Evolutionary conservation across 345 rosid genomes (phyloP).

Genomic region (Salix viminalis): DNA sequence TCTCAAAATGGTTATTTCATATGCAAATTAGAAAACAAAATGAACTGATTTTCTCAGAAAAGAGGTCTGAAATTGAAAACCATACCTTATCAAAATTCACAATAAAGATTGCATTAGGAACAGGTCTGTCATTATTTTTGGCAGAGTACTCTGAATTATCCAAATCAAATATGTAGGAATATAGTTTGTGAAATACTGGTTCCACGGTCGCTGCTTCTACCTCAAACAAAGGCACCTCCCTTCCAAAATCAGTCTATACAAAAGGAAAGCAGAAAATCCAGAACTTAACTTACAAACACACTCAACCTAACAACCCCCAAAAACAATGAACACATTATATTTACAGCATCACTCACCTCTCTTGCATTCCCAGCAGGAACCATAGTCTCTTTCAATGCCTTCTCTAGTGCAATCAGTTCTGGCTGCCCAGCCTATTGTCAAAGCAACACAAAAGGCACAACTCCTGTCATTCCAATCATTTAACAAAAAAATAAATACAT

Average conservation of each 20-base stretch:
- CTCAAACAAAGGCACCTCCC: constrained; percentile 88
- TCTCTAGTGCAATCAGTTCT: constrained; percentile 84
- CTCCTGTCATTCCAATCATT: background rate
- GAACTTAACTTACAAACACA: background rate
- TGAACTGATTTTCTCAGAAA: background rate
- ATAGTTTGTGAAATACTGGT: constrained; percentile 64
- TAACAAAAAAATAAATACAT: too few species aligned
- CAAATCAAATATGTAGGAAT: constrained; percentile 73
- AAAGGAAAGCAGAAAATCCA: background rate
- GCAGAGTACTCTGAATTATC: constrained; percentile 51
- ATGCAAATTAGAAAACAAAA: constrained; percentile 3
- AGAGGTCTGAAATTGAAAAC: constrained; percentile 7
- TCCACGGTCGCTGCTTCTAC: constrained; percentile 83
- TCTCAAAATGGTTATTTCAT: background rate
- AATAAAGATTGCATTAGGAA: constrained; percentile 78
- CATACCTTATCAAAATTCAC: constrained; percentile 94
- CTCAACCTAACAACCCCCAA: background rate
- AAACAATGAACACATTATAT: background rate
- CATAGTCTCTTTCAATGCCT: constrained; percentile 76
- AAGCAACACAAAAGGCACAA: background rate
- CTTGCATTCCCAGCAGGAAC: constrained; percentile 81
- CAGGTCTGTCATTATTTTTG: constrained; percentile 60
- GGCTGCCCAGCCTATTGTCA: constrained; percentile 69
- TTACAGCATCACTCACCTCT: constrained; percentile 51
- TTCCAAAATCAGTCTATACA: constrained; percentile 76